Base-by-base conservation (phyloP, 2,329 filamentous ascomycete genomes). In the Whalleya microplaca region DNA sequence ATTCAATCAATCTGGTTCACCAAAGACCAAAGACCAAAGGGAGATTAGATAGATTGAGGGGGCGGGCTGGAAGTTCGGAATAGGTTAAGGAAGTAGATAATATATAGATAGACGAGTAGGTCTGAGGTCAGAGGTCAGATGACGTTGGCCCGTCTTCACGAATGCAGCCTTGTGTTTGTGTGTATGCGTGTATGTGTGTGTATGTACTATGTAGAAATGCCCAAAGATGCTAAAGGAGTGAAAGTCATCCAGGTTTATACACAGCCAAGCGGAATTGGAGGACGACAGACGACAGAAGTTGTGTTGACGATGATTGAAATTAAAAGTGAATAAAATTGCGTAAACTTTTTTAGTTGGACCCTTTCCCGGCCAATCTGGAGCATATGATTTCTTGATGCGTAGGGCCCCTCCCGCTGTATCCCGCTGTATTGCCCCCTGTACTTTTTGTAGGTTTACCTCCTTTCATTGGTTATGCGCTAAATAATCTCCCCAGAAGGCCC, bases 181-280 rank as follows among this genome's bases (percentile, higher is more conserved):
- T n/a, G n/a, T n/a, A 37, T 21, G 40, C 20, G 51, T 27, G 23
- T 9, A 27, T 4, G 23, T 9, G 4, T 27, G 53, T 47, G 32
- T 45, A 44, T 41, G 23, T 48, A n/a, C 57, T 49, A 44, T 32
- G 43, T 45, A 56, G 50, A 52, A 44, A n/a, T 52, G 52, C 46
- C 54, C 45, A 29, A 56, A 56, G 41, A 62, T 48, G 61, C 61
- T 59, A 51, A 64, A 64, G 61, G 61, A 64, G 59, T 62, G 61
- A 50, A 62, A 64, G 61, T 59, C 52, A 58, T 58, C 59, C 56
- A 56, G 49, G 55, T 45, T 42, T 49, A 45, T 48, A 44, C 42
- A 60, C 43, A 55, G 40, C 23, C 48, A 12, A 45, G 27, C 21
- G 45, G 19, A 45, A 20, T 21, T n/a, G 21, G 23, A 48, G 43